Conservation (phyloP, 2,329 filamentous ascomycete genomes). For the Geosmithia putterillii region DNA sequence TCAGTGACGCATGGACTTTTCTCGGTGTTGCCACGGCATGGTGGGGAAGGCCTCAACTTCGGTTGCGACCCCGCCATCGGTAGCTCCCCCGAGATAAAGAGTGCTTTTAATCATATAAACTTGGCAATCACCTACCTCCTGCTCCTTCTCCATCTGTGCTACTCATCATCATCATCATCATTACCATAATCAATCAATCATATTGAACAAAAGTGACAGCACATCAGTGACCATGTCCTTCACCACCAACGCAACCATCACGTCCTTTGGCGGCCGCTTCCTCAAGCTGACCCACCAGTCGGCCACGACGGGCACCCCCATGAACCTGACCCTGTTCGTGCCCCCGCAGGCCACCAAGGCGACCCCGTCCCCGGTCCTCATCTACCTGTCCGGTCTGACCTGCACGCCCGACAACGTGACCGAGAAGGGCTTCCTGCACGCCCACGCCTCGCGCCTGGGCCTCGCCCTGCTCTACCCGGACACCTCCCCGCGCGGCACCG, state of each 20-base stretch:
- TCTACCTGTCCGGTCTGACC: constrained; percentile 89
- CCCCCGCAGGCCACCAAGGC: constrained; percentile 53
- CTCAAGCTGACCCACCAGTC: constrained; percentile 87
- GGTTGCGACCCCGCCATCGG: not conserved
- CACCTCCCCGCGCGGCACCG: constrained; percentile 78
- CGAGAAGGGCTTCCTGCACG: constrained; percentile 84
- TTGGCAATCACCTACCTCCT: not conserved
- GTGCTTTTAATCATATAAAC: not conserved
- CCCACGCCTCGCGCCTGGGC: constrained; percentile 63
- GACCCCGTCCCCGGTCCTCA: constrained; percentile 61
- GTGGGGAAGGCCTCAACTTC: not conserved
- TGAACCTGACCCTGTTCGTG: constrained; percentile 87
- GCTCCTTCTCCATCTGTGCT: not conserved
- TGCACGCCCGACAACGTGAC: constrained; percentile 83
- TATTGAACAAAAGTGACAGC: not conserved
- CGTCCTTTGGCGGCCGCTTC: constrained; percentile 86
- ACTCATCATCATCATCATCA: too few relatives aligned
- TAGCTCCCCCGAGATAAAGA: not conserved
- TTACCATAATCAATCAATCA: not conserved
- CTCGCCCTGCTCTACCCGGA: constrained; percentile 94
- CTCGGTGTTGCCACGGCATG: not conserved
- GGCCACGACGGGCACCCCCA: constrained; percentile 67
- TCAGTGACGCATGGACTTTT: not conserved
- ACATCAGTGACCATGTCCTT: constrained; percentile 52
- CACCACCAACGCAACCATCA: constrained; percentile 79